A percentile compares a stretch with the other conserved stretches of the same genome.
phyloP scores from a whole-genome alignment of 75 land plant species.

The Cunninghamia lanceolata region DNA sequence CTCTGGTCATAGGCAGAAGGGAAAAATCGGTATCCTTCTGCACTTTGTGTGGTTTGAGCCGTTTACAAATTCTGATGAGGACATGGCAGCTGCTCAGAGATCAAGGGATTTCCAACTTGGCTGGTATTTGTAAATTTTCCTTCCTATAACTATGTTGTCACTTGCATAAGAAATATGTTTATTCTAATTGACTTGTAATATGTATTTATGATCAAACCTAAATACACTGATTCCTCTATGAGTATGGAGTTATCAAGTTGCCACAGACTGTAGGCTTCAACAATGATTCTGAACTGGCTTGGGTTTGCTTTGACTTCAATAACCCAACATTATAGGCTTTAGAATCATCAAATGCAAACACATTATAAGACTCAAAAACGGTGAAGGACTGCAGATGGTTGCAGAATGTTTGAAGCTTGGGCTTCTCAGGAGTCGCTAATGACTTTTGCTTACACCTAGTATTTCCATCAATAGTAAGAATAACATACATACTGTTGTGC shows the following conservation, averaged over 20 bases:
- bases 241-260: neutral
- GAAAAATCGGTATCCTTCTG: slow-evolving; percentile 69
- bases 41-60: slow-evolving; percentile 89
- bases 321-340: neutral
- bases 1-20: slow-evolving; percentile 51
- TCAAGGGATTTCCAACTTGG: slow-evolving; percentile 73
- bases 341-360: neutral
- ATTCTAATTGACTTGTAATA: neutral
- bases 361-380: neutral
- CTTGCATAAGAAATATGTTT: slow-evolving; percentile 1
- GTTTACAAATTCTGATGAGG: slow-evolving; percentile 52
- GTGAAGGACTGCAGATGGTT: neutral
- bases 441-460: neutral
- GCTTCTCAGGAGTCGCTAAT: neutral
- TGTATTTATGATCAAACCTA: neutral
- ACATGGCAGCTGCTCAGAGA: slow-evolving; percentile 72
- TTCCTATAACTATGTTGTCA: neutral
- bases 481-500: neutral
- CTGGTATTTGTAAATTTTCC: slow-evolving; percentile 33
- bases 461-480: neutral
- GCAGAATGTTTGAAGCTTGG: neutral
- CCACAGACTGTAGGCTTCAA: neutral
- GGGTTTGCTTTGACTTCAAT: neutral
- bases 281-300: neutral
- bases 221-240: neutral